Base-by-base conservation (phyloP, 352 stramenopile species). In the Phytophthora multivora region DNA sequence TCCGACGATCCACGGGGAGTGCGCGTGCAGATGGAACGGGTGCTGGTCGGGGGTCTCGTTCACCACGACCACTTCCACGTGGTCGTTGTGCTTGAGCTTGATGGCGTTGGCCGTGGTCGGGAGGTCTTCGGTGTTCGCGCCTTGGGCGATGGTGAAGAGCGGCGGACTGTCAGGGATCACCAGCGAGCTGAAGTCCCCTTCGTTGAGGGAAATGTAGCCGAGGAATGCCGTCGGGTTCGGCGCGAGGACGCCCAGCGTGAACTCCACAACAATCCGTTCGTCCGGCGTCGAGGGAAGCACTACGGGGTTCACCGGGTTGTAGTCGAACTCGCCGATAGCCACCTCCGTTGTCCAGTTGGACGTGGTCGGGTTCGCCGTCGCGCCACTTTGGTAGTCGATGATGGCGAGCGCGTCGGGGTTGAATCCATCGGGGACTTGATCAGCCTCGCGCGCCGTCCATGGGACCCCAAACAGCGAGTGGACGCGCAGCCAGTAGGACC, bases 21-120 rank as follows among this genome's bases (percentile, higher is more conserved):
- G 71, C 0, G 45, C 65, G 50, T 83, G 75, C 33, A 75, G 39
- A 57, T 83, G 75, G 54, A 83, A 80, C 46, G 75, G 75, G 36
- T 83, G 71, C n/a, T 80, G 60, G 18, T 71, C 71, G 0, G 61
- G 60, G 10, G 68, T 77, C 45, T 74, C 50, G 39, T 83, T 83
- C 12, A 78, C 56, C 5, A 83, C 46, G 3, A 79, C 66, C 15
- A 83, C 63, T 56, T 83, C 71, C 3, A 80, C 59, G 48, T 79
- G 75, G 28, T 71, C 59, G 16, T 69, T 63, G 39, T 69, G 19
- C 10, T 65, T 69, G 6, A 78, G 30, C 9, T 54, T 64, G 33
- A 63, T 51, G 0, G 61, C 69, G 46, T 74, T 79, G 36, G 71
- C 60, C 7, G 42, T 79, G 8, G 31, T 48, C 5, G 75, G 75